These are phyloP conservation scores for Artemisia tridentata DNA, from an alignment of 129 eudicot species.

Conservation along the genomic window DNA sequence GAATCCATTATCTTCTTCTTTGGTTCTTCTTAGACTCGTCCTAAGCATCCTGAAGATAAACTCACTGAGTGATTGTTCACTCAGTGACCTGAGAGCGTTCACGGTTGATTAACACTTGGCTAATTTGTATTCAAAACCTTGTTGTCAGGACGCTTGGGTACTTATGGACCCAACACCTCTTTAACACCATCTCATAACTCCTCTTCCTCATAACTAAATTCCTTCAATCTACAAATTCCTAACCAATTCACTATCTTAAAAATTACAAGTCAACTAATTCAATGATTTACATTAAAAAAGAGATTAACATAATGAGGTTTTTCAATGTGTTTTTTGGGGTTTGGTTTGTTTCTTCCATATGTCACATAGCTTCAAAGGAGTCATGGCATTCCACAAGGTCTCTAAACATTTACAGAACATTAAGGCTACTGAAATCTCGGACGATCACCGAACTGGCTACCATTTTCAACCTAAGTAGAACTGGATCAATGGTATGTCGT, in stretches of 20 bases:
- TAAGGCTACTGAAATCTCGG: background rate
- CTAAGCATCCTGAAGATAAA: too few relatives aligned
- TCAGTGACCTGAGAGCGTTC: too few relatives aligned
- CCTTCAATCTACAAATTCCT: background rate
- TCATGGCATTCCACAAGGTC: constrained; percentile 30
- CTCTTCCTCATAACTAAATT: background rate
- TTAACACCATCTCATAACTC: constrained; percentile 13
- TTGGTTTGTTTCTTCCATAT: constrained; percentile 13
- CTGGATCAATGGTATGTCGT: constrained; percentile 69
- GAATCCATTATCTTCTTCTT: too few relatives aligned
- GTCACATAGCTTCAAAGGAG: constrained; percentile 29
- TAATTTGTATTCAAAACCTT: too few relatives aligned
- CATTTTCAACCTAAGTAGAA: constrained; percentile 70
- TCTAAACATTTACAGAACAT: constrained; percentile 26
- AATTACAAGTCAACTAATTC: background rate
- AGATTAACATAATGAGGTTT: constrained; percentile 20
- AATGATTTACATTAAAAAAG: background rate
- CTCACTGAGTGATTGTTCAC: too few relatives aligned
- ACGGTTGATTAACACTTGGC: too few relatives aligned
- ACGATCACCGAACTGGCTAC: constrained; percentile 50
- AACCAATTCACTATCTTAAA: background rate
- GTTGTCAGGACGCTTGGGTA: too few relatives aligned
- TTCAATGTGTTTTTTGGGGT: constrained; percentile 17
- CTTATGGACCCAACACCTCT: too few relatives aligned
- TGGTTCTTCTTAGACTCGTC: too few relatives aligned